Conservation (phyloP, 331 rosid genomes). For the Dryas integrifolia region DNA sequence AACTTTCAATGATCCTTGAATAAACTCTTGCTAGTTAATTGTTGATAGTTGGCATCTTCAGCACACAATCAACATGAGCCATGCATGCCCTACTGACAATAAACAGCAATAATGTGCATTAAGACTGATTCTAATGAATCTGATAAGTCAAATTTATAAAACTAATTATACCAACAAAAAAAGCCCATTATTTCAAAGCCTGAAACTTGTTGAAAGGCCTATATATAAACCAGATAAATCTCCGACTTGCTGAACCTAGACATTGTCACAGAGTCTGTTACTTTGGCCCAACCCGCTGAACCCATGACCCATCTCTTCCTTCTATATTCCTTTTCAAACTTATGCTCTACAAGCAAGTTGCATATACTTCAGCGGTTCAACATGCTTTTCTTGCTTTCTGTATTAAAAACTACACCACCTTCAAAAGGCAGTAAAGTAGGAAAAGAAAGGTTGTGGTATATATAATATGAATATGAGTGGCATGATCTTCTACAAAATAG, state of each 20-base stretch:
- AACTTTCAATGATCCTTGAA: neutral
- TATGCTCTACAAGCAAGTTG: neutral
- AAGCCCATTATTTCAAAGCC: too few species aligned
- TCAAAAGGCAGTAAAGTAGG: neutral
- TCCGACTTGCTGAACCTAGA: too few species aligned
- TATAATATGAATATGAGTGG: neutral
- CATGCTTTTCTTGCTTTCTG: neutral
- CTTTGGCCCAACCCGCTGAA: too few species aligned
- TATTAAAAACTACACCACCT: neutral
- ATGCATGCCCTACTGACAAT: too few species aligned
- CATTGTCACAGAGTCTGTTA: too few species aligned
- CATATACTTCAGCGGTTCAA: constrained; percentile 6
- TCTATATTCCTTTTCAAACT: neutral
- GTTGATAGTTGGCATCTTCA: neutral
- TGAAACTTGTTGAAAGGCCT: too few species aligned
- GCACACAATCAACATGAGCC: too few species aligned
- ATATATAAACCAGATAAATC: too few species aligned
- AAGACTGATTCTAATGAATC: neutral
- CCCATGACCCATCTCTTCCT: too few species aligned
- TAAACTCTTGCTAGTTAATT: neutral
- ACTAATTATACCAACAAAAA: too few species aligned
- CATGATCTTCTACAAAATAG: neutral
- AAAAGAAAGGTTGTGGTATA: neutral
- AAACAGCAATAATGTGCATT: neutral
- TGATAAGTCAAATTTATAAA: too few species aligned